Percentiles rank a stretch among this genome's conserved stretches.
Evolutionary conservation across 345 rosid genomes (phyloP).

Genomic region (Sonneratia caseolaris): DNA sequence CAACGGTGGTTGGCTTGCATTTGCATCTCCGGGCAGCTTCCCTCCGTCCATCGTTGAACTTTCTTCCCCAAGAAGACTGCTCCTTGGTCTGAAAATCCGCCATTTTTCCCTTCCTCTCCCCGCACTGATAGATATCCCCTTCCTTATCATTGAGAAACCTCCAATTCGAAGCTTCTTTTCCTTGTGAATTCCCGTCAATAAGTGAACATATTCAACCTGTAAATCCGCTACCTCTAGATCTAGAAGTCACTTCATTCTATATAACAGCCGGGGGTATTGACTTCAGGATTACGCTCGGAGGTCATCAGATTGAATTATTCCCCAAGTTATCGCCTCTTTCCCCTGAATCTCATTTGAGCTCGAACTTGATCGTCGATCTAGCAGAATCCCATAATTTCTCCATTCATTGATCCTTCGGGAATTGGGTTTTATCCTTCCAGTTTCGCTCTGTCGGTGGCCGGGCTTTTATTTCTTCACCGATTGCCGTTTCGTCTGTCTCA

Average conservation of each 20-base stretch:
- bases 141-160: background rate
- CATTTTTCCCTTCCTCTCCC: background rate
- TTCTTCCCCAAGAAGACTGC: conserved; percentile 2
- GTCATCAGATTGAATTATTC: background rate
- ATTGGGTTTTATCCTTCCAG: background rate
- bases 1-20: background rate
- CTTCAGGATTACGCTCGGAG: background rate
- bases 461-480: background rate
- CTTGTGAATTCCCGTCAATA: background rate
- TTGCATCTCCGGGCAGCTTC: too few relatives aligned
- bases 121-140: background rate
- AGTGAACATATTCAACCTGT: background rate
- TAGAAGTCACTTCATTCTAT: background rate
- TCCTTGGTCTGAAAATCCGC: background rate
- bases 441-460: background rate
- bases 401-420: background rate
- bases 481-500: background rate
- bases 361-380: background rate
- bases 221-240: background rate
- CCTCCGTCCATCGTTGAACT: conserved; percentile 2
- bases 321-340: background rate
- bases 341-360: background rate
- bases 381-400: background rate
- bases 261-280: background rate
- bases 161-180: background rate